Base-by-base conservation (phyloP, 257 asterid genomes). In the Voacanga thouarsii region DNA sequence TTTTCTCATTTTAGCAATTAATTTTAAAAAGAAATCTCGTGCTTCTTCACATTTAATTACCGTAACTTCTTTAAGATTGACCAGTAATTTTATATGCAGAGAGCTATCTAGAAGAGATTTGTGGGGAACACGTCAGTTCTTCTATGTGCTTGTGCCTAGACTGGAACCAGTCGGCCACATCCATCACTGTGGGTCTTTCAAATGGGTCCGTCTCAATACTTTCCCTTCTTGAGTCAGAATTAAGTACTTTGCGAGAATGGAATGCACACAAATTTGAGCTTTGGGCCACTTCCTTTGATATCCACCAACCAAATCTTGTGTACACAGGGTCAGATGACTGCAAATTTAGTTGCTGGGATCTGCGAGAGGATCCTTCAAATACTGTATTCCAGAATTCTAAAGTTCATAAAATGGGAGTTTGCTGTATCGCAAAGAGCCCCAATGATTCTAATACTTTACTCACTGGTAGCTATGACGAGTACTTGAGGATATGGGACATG, bases 311-410 rank as follows among this genome's bases (percentile, higher is more conserved):
- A 37, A 83, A 77, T 75, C 82, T 94, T 18, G 85, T 95, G 41
- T 95, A 93, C 87, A 89, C 97, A 1, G 99, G 99, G 0, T 86
- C 97, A 37, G 99, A 95, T 69, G 99, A 95, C 89, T 95, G 99
- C 89, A 93, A 84, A 77, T 91, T 95, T 79, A 82, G 90, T 67
- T 87, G 99, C 83, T 95, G 98, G 98, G 99, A 95, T 84, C 80
- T 89, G 78, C 94, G 98, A 3, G 90, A 89, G 18, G 84, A 85
- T 75, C 91, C 96, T 75, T 86, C 90, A 28, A 89, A 76, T 18
- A 5, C 56, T 60, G 96, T 89, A 55, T 95, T 95, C 85, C 92
- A 86, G 61, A 88, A 93, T 39, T 68, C 82, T 3, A 93, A 92
- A 88, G 83, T 81, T 65, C 97, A 93, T 80, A 88, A 71, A 61